Conservation (phyloP, 2,329 filamentous ascomycete species). For the Colletotrichum lini region DNA sequence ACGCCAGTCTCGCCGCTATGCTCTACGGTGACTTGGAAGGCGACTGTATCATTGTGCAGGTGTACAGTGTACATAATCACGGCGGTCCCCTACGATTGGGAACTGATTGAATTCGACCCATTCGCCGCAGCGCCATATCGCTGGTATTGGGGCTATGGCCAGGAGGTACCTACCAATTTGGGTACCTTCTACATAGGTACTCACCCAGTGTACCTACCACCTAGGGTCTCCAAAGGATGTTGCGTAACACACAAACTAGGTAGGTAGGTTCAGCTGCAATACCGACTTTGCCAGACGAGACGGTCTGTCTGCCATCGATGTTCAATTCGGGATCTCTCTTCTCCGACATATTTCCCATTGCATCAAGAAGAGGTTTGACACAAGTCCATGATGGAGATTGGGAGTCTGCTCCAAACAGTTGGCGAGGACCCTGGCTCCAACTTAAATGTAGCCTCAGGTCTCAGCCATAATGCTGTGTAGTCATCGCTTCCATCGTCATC, state of each 20-base stretch:
- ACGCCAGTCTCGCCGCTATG: neutral
- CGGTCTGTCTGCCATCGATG: neutral
- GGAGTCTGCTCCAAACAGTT: slow-evolving; percentile 1
- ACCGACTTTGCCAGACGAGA: neutral
- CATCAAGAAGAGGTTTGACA: neutral
- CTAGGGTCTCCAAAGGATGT: too few species aligned
- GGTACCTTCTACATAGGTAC: too few species aligned
- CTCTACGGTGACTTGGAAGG: neutral
- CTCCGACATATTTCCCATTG: neutral
- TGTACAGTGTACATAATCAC: too few species aligned
- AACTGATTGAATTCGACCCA: slow-evolving; percentile 2
- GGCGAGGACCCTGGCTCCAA: slow-evolving; percentile 27
- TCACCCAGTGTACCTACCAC: too few species aligned
- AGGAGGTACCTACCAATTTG: neutral
- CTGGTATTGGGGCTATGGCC: too few species aligned
- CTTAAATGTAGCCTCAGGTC: slow-evolving; percentile 25
- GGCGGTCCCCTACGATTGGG: too few species aligned
- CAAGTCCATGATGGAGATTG: neutral
- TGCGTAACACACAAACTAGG: too few species aligned
- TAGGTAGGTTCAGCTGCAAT: neutral
- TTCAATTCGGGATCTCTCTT: too few species aligned
- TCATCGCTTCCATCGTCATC: slow-evolving; percentile 35
- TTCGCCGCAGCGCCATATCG: too few species aligned
- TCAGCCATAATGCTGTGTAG: neutral
- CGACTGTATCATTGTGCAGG: neutral